Conservation (phyloP, 1,284 basidiomycete species). For the Thelephora terrestris region DNA sequence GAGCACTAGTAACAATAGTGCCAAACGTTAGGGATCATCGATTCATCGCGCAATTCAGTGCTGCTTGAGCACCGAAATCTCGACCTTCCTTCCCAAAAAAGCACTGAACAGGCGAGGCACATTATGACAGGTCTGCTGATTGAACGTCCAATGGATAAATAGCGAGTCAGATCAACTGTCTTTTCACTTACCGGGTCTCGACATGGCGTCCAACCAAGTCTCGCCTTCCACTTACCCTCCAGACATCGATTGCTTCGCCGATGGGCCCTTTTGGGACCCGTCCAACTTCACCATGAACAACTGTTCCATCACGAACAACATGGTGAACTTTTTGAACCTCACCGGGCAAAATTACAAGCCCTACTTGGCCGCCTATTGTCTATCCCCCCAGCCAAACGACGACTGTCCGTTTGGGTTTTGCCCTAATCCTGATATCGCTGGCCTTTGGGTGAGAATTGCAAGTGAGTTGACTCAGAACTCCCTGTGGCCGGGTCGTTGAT, state of each 20-base stretch:
- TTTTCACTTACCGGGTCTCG: too few species aligned
- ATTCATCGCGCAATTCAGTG: too few species aligned
- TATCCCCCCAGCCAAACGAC: constrained; percentile 8
- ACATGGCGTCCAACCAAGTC: too few species aligned
- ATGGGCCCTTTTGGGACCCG: neutral
- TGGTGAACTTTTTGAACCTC: constrained; percentile 7
- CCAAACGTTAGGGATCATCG: too few species aligned
- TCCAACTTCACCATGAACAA: neutral
- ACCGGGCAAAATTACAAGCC: neutral
- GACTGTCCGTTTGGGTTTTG: constrained; percentile 9
- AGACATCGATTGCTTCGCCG: neutral
- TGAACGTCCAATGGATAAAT: too few species aligned
- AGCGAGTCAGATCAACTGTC: too few species aligned
- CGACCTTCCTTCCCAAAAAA: too few species aligned
- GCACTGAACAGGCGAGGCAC: too few species aligned
- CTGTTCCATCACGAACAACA: neutral
- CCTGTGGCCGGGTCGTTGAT: neutral
- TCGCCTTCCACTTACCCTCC: neutral
- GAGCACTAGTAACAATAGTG: too few species aligned
- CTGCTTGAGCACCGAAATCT: too few species aligned
- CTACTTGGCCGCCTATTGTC: constrained; percentile 7
- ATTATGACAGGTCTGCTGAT: too few species aligned
- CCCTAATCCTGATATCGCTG: constrained; percentile 9
- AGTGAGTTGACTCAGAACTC: neutral
- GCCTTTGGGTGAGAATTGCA: neutral